Conservation (phyloP, 208 protist genomes). For the Leishmania mexicana region DNA sequence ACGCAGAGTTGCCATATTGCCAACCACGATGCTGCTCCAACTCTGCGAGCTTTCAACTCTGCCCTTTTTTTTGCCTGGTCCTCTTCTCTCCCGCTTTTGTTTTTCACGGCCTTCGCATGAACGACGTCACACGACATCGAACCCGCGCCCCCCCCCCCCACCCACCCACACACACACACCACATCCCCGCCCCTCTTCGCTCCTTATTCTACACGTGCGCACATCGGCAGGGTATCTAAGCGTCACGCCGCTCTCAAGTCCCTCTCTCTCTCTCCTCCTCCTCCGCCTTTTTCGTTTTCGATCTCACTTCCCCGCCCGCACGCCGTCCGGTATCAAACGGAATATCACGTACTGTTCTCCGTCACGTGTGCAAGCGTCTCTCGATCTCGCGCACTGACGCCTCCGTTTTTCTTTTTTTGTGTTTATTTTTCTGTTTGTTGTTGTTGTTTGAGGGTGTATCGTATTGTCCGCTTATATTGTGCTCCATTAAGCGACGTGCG, state of each 20-base stretch:
- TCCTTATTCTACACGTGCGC: background rate
- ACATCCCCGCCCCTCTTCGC: background rate
- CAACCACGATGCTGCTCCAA: background rate
- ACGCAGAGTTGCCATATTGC: background rate
- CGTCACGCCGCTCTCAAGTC: background rate
- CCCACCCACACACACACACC: background rate
- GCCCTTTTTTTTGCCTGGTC: background rate
- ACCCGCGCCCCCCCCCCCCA: too few relatives aligned
- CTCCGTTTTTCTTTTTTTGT: background rate
- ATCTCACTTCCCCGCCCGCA: background rate
- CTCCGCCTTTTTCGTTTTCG: background rate
- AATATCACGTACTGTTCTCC: background rate
- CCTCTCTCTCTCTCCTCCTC: background rate
- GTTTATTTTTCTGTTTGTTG: background rate
- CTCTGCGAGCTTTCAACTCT: background rate
- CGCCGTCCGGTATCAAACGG: background rate
- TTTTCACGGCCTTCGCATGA: background rate
- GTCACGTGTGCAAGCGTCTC: background rate
- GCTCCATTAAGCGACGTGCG: constrained; percentile 6
- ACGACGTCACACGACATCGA: background rate
- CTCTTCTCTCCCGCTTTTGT: background rate
- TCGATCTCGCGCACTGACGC: background rate
- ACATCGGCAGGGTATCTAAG: background rate
- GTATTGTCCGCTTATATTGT: constrained; percentile 4
- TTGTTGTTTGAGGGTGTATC: too few relatives aligned